Conservation (phyloP, 1,139 yeast genomes). For the Zhuliangozyma parablackwelliae region DNA sequence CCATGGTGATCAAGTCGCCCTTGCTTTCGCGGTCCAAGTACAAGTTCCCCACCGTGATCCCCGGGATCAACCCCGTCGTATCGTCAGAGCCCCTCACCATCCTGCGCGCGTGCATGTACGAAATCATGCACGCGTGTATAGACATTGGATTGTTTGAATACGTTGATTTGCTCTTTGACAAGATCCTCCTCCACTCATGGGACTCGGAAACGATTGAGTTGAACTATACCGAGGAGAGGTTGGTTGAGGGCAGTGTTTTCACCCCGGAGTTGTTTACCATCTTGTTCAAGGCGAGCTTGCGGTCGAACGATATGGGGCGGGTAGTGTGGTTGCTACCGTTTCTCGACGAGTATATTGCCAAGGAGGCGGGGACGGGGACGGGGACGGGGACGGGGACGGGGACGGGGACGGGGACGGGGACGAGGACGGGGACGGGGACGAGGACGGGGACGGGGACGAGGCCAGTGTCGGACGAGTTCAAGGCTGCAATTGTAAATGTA, state of each 20-base stretch:
- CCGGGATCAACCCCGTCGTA: conserved; percentile 1
- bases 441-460: too few relatives aligned
- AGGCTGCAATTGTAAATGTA: conserved; percentile 13
- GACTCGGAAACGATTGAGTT: conserved; percentile 11
- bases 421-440: too few relatives aligned
- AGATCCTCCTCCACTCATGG: conserved; percentile 27
- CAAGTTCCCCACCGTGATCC: conserved; percentile 7
- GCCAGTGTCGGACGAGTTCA: conserved; percentile 6
- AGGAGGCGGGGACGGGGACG: conserved; percentile 1
- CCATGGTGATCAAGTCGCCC: conserved; percentile 7
- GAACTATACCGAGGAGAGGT: conserved; percentile 4
- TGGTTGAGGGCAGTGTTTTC: conserved; percentile 16
- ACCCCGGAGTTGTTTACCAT: conserved; percentile 22
- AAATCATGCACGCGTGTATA: conserved; percentile 29
- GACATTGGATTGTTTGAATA: conserved; percentile 22
- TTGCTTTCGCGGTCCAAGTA: conserved; percentile 30
- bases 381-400: too few relatives aligned
- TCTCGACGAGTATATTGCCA: conserved; percentile 25
- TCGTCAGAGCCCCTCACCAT: conserved; percentile 3
- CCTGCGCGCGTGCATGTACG: conserved; percentile 15
- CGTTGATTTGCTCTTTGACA: conserved; percentile 33
- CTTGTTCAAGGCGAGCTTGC: conserved; percentile 21
- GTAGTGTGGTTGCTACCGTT: conserved; percentile 38
- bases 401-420: too few relatives aligned
- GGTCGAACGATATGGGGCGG: conserved; percentile 28